A percentile compares a stretch with the other conserved stretches of the same genome.
phyloP scores from a whole-genome alignment of 352 stramenopile species.

The Globisporangium spiculum region DNA sequence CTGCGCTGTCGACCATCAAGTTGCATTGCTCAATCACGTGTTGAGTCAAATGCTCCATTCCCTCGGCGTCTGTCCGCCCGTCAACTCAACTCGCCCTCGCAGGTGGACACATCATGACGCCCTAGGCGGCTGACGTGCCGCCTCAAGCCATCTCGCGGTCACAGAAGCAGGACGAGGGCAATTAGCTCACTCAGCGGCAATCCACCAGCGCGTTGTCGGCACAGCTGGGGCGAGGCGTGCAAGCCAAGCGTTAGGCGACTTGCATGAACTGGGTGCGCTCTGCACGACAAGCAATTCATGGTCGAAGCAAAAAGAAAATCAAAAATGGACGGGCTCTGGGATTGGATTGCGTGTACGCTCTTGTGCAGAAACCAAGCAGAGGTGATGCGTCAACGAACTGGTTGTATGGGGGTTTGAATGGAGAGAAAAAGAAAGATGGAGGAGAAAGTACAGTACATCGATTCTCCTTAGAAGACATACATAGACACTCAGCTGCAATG shows the following conservation, averaged over 20 bases:
- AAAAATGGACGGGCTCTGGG: neutral
- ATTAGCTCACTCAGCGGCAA: constrained; percentile 1
- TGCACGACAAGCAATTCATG: neutral
- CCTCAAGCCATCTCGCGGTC: neutral
- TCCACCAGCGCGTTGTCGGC: neutral
- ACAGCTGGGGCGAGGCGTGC: neutral
- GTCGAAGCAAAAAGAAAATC: neutral
- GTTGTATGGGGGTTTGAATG: neutral
- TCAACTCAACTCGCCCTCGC: neutral
- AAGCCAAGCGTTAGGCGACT: neutral
- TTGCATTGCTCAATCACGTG: neutral
- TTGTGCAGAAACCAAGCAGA: neutral
- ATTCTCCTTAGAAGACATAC: too few relatives aligned
- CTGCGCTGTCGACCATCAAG: neutral
- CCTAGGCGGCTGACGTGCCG: neutral
- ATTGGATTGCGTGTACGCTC: neutral
- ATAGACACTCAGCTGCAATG: too few relatives aligned
- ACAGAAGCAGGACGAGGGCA: neutral
- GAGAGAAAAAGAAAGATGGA: constrained; percentile 1
- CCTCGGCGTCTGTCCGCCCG: neutral
- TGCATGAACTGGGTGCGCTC: neutral
- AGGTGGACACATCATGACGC: constrained; percentile 10
- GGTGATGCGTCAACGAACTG: neutral
- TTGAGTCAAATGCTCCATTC: neutral
- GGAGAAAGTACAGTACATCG: neutral